Base-by-base conservation (phyloP, 768 basidiomycete genomes). In the Leccinellum albellum region DNA sequence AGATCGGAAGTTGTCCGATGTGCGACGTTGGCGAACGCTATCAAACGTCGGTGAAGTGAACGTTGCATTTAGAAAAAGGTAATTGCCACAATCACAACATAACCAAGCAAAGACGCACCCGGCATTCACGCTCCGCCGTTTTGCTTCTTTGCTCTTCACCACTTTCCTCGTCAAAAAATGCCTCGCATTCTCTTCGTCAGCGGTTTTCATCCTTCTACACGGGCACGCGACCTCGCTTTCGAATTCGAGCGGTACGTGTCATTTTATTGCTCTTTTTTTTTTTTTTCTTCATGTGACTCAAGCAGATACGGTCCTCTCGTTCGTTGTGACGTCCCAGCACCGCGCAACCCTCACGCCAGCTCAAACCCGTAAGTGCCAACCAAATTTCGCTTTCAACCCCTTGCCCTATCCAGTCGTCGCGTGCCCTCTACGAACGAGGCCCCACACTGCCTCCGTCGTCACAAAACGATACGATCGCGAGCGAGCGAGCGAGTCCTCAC, bases 321-420 rank as follows among this genome's bases (percentile, higher is more conserved):
- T 59, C 88, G 91, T 58, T 94, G 92, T 75, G 92, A 94, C 68
- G 90, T 94, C 15, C 91, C 91, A 17, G 92, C 91, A 2, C 89
- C 91, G 2, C 85, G 90, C 61, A 89, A 89, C 73, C 84, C 86
- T 0, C 79, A 86, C 61, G 83, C 87, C 17, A 81, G 78, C 55
- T 80, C 86, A 42, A 89, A 89, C 66, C 89, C 91, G 91, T 93
- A 79, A 90, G 91, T 92, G 32, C 62, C 13, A 66, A 54, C 56
- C 32, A 9, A 6, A 23, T 40, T 60, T 66, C 54, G 24, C 63
- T 72, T 61, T 60, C 59, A 72, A 64, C 67, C 66, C 68, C 63
- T 66, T 69, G 65, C 66, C 67, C 67, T 60, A 65, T 70, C 70
- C 72, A 74, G 73, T 75, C 75, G 71, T 74, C 64, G 63, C 66